Percentiles rank a stretch among this genome's conserved stretches.
Evolutionary conservation across 371 early-diverging fungal species (phyloP).

Genomic region (Cladochytrium tenue): DNA sequence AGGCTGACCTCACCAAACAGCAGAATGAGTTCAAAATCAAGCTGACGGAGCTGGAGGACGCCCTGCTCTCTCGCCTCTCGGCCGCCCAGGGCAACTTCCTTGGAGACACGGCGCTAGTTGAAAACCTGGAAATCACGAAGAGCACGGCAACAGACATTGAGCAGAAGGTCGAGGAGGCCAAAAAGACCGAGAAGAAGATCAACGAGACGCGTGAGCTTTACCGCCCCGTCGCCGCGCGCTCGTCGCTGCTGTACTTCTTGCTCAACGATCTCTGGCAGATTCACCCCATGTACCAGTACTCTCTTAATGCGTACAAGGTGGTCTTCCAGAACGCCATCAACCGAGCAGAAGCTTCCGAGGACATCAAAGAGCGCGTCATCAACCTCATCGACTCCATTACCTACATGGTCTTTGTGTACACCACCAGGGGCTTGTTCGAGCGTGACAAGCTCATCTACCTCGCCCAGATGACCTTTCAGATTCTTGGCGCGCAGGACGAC

Average conservation of each 20-base stretch:
- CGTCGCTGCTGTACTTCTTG: conserved; percentile 63
- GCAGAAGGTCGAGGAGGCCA: conserved; percentile 64
- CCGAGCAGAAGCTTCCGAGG: conserved; percentile 58
- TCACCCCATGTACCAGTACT: conserved; percentile 66
- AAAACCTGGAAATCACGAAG: conserved; percentile 65
- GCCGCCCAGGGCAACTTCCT: conserved; percentile 66
- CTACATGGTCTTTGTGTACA: conserved; percentile 57
- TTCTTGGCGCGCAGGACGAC: conserved; percentile 52
- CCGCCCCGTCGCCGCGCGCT: conserved; percentile 63
- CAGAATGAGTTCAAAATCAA: conserved; percentile 70
- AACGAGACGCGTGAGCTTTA: conserved; percentile 67
- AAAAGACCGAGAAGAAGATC: conserved; percentile 65
- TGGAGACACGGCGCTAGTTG: conserved; percentile 65
- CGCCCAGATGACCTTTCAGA: conserved; percentile 67
- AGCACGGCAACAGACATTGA: conserved; percentile 66
- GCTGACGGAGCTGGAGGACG: conserved; percentile 63
- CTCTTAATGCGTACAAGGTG: conserved; percentile 64
- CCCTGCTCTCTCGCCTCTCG: conserved; percentile 55
- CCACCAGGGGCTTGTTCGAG: conserved; percentile 65
- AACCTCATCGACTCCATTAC: conserved; percentile 65
- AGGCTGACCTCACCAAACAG: conserved; percentile 65
- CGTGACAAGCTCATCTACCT: conserved; percentile 64
- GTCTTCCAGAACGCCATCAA: conserved; percentile 64
- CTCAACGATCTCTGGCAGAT: conserved; percentile 66
- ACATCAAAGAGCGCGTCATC: conserved; percentile 61